Conservation (phyloP, 2,329 filamentous ascomycete genomes). For the Fusarium temperatum region DNA sequence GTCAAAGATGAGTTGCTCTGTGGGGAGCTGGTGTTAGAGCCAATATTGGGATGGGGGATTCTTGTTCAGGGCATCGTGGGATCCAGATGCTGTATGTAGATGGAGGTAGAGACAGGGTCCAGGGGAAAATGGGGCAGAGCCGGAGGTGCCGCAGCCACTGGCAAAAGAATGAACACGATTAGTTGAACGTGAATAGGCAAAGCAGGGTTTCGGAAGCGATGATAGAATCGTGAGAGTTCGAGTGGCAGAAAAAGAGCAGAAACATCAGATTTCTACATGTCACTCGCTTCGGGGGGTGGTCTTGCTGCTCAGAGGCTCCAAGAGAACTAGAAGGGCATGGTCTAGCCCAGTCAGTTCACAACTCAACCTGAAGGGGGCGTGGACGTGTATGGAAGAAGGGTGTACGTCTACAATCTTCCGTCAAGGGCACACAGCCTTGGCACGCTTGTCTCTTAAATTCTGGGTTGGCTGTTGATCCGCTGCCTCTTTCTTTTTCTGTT, state of each 20-base stretch:
- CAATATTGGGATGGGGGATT: constrained; percentile 22
- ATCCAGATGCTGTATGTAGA: constrained; percentile 28
- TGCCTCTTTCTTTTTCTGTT: constrained; percentile 4
- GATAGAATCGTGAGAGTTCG: constrained; percentile 31
- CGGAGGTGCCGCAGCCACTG: constrained; percentile 37
- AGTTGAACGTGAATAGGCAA: constrained; percentile 26
- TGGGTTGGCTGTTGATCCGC: constrained; percentile 11
- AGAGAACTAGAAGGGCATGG: constrained; percentile 25
- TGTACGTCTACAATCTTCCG: constrained; percentile 20
- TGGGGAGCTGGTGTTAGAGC: constrained; percentile 25
- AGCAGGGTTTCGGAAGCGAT: constrained; percentile 37
- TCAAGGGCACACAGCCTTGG: constrained; percentile 33
- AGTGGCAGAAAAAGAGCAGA: constrained; percentile 34
- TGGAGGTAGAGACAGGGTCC: constrained; percentile 31
- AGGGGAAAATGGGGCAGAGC: constrained; percentile 28
- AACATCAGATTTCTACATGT: constrained; percentile 39
- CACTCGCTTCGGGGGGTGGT: constrained; percentile 34
- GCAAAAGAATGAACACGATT: constrained; percentile 29
- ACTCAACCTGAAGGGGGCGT: constrained; percentile 25
- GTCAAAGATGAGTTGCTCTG: constrained; percentile 7
- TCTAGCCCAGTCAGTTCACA: constrained; percentile 25
- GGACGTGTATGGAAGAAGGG: constrained; percentile 11
- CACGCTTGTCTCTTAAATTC: constrained; percentile 18
- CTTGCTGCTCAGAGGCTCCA: constrained; percentile 17
- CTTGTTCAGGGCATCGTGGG: constrained; percentile 32